These are phyloP conservation scores for Colletotrichum magnum DNA, from an alignment of 2,329 filamentous ascomycete species.

Conservation along the genomic window DNA sequence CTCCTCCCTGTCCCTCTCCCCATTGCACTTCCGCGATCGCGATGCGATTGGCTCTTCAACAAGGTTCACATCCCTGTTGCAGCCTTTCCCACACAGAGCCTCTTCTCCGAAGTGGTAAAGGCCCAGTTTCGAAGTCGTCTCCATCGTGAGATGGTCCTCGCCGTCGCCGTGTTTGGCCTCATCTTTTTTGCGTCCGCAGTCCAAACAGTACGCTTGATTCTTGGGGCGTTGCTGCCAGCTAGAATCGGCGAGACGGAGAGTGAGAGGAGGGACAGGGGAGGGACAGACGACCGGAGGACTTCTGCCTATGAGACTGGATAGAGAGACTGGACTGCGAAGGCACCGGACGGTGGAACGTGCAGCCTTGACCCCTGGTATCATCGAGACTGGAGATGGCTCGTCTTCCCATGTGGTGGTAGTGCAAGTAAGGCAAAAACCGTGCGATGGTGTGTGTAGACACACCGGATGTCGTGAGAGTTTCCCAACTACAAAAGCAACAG, in stretches of 20 bases:
- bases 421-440: not conserved
- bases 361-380: not conserved
- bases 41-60: constrained; percentile 34
- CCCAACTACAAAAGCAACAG: constrained; percentile 32
- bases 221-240: constrained; percentile 1
- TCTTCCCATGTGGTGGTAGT: not conserved
- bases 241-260: not conserved
- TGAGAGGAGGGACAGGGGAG: too few species aligned
- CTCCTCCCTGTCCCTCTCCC: not conserved
- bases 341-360: constrained; percentile 28
- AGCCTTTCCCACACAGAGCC: constrained; percentile 23
- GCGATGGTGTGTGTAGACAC: not conserved
- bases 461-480: constrained; percentile 20
- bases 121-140: constrained; percentile 34
- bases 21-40: not conserved
- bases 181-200: constrained; percentile 26
- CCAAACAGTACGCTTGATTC: constrained; percentile 28
- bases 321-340: not conserved
- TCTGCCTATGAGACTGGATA: too few species aligned
- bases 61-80: constrained; percentile 9
- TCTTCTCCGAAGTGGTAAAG: constrained; percentile 26
- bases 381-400: constrained; percentile 13
- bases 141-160: constrained; percentile 29
- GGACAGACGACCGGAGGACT: too few species aligned
- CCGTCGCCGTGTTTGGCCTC: constrained; percentile 37